Evolutionary conservation across 1,284 basidiomycete species (phyloP), one percentile per base, ranked within the genome.

Genomic region (Microbotryum saponariae): DNA sequence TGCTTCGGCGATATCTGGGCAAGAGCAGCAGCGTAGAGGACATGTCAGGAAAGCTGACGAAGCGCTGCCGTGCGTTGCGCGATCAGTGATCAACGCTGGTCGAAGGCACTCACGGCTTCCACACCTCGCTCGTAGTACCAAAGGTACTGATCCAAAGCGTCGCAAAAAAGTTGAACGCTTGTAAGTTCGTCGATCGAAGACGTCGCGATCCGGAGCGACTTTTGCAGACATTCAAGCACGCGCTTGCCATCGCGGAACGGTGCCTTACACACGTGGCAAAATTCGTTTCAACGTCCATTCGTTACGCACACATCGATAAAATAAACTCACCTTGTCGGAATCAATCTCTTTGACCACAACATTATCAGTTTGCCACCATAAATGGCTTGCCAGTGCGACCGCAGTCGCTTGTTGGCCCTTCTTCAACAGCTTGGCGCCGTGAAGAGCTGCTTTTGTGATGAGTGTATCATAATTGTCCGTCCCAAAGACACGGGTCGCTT

Each of bases 361-460:
- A 18, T 76, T 73, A 67, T 80, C 80, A 66, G 88, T 86, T 74
- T 97, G 92, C 91, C 91, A 97, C 91, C 91, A 96, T 72, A 96
- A 78, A 78, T 97, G 92, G 74, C 90, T 93, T 3, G 92, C 92
- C 48, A 92, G 81, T 56, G 88, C 85, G n/a, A 97, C 91, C 4
- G 91, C 92, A 7, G 85, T 89, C 18, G 91, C 88, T 76, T 97
- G 92, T 76, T 96, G 92, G 29, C 90, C 89, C 80, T 97, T 96
- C 82, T 97, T 97, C 74, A 97, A 75, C 67, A 96, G 76, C 77
- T 93, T 92, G 51, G 91, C 89, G 6, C 89, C 91, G 74, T 97
- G 92, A 69, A 96, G 78, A 10, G 92, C 91, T 25, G 91, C 92
- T 77, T 97, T 97, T 44, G 92, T 94, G 72, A 96, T 91, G 65